These are phyloP conservation scores for Malania oleifera DNA, from an alignment of 164 flowering plant species.

Conservation along the genomic window DNA sequence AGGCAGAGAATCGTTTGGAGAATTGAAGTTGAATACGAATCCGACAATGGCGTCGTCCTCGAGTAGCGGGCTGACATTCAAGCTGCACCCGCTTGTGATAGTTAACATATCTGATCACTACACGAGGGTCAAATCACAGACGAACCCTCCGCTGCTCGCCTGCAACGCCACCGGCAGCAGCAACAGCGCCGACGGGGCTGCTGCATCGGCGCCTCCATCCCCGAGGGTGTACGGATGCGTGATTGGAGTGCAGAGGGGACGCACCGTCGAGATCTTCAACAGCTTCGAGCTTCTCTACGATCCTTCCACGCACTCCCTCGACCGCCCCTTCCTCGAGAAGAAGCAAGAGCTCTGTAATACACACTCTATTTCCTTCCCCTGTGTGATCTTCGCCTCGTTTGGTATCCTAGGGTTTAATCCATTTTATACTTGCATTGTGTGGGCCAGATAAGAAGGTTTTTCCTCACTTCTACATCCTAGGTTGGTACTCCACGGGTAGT, in stretches of 20 bases:
- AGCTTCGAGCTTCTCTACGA: constrained; percentile 95
- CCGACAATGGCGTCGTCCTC: constrained; percentile 57
- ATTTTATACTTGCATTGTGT: not conserved
- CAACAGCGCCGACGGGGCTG: constrained; percentile 13
- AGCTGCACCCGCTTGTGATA: constrained; percentile 91
- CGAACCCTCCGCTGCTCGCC: constrained; percentile 27
- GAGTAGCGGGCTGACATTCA: constrained; percentile 90
- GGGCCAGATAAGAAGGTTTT: constrained; percentile 84
- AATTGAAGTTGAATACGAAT: too few species aligned
- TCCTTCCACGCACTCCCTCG: constrained; percentile 59
- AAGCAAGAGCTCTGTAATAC: constrained; percentile 88
- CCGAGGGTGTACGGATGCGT: constrained; percentile 88
- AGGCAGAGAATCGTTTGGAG: too few species aligned
- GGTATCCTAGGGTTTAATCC: constrained; percentile 8
- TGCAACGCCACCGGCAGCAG: constrained; percentile 12
- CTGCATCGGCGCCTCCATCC: constrained; percentile 6
- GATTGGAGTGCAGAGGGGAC: constrained; percentile 83
- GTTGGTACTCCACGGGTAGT: constrained; percentile 96
- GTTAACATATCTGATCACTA: constrained; percentile 96
- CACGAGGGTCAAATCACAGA: constrained; percentile 78
- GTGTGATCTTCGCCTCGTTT: not conserved
- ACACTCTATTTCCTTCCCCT: not conserved
- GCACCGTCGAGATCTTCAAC: constrained; percentile 97
- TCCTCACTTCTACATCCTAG: constrained; percentile 83
- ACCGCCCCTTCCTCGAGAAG: constrained; percentile 80